These are phyloP conservation scores for Cladosporium oxysporum DNA, from an alignment of 2,329 filamentous ascomycete species.

Conservation along the genomic window DNA sequence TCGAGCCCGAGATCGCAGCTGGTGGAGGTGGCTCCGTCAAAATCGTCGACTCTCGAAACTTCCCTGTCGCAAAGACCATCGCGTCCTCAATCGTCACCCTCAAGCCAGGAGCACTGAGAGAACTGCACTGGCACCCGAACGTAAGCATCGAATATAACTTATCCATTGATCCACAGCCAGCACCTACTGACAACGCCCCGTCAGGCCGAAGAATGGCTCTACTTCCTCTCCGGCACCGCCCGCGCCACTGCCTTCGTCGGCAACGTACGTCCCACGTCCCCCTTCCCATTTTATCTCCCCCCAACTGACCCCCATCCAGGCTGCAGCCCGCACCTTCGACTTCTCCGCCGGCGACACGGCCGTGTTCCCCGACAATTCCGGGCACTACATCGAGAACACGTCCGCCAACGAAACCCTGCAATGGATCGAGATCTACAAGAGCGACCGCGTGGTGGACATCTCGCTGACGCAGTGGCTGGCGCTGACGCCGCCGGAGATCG, in stretches of 20 bases:
- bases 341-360: slow-evolving; percentile 61
- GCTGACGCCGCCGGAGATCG: slow-evolving; percentile 63
- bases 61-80: slow-evolving; percentile 66
- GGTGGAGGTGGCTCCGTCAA: slow-evolving; percentile 62
- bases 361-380: slow-evolving; percentile 60
- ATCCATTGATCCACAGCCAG: no score
- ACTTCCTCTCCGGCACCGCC: slow-evolving; percentile 65
- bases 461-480: slow-evolving; percentile 69
- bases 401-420: slow-evolving; percentile 64
- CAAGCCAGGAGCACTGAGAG: slow-evolving; percentile 63
- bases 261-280: neutral
- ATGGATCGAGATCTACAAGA: slow-evolving; percentile 71
- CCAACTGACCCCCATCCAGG: slow-evolving; percentile 28
- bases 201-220: slow-evolving; percentile 69
- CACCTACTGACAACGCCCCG: no score
- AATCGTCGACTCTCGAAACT: slow-evolving; percentile 64
- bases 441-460: slow-evolving; percentile 66
- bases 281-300: neutral
- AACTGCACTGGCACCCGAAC: slow-evolving; percentile 71
- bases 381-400: slow-evolving; percentile 71
- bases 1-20: slow-evolving; percentile 43
- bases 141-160: slow-evolving; percentile 41
- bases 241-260: slow-evolving; percentile 68
- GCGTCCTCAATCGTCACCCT: slow-evolving; percentile 65
- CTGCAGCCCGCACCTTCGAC: slow-evolving; percentile 66